These are phyloP conservation scores for Ilyonectria mors-panacis DNA, from an alignment of 2,329 filamentous ascomycete species.

Conservation along the genomic window DNA sequence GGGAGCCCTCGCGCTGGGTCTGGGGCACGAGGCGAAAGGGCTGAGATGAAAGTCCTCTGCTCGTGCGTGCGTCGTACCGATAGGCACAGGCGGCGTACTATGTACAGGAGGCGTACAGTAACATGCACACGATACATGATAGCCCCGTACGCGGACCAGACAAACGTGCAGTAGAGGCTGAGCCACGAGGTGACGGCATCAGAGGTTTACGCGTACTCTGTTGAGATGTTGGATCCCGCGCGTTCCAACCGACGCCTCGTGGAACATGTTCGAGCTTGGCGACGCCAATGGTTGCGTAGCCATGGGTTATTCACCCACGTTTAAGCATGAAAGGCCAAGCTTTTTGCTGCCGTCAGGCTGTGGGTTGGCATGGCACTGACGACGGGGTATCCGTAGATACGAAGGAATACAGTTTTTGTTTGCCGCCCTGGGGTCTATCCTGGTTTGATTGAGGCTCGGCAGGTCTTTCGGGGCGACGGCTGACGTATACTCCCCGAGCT, in stretches of 20 bases:
- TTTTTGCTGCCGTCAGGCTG: not conserved
- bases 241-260: conserved; percentile 21
- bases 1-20: not conserved
- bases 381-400: not conserved
- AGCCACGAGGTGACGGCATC: not conserved
- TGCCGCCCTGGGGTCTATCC: not conserved
- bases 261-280: not conserved
- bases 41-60: conserved; percentile 1
- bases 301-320: conserved; percentile 17
- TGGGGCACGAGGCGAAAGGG: not conserved
- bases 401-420: not conserved
- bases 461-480: not conserved
- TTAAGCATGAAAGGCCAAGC: conserved; percentile 23
- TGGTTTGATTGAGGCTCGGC: not conserved
- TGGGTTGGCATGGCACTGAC: not conserved
- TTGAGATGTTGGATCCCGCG: not conserved
- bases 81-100: not conserved
- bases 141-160: not conserved
- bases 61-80: not conserved
- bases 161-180: not conserved
- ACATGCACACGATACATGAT: not conserved
- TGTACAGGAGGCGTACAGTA: not conserved
- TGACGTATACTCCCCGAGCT: not conserved
- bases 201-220: conserved; percentile 20
- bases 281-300: conserved; percentile 7